These are phyloP conservation scores for Microcyclospora tardicrescens DNA, from an alignment of 2,329 filamentous ascomycete species.

Conservation along the genomic window DNA sequence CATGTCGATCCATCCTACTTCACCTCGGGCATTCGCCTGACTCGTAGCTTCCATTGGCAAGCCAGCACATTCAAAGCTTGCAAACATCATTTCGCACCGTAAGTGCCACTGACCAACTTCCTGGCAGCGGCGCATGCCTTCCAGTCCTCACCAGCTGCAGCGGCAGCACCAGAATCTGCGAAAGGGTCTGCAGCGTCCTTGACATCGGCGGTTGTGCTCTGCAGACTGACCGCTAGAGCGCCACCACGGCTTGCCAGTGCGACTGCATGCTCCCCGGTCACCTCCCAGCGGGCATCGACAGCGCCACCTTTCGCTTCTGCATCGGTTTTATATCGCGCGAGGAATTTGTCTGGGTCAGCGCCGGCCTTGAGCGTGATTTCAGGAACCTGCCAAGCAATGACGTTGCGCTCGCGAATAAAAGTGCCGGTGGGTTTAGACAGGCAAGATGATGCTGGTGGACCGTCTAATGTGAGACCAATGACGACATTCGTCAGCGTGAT, in stretches of 20 bases:
- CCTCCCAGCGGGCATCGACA: conserved; percentile 75
- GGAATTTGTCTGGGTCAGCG: conserved; percentile 54
- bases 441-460: conserved; percentile 49
- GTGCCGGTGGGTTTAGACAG: conserved; percentile 71
- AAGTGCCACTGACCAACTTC: conserved; percentile 64
- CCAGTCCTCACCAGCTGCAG: conserved; percentile 40
- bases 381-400: conserved; percentile 70
- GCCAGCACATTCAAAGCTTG: too few relatives aligned
- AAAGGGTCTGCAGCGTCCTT: conserved; percentile 51
- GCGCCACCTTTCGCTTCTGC: conserved; percentile 57
- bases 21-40: too few relatives aligned
- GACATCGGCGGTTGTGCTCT: conserved; percentile 27
- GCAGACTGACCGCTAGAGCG: conserved; percentile 45
- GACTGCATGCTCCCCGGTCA: conserved; percentile 37
- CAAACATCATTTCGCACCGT: conserved; percentile 25
- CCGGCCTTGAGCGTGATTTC: conserved; percentile 55
- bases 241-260: conserved; percentile 35
- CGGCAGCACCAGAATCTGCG: conserved; percentile 44
- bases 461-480: conserved; percentile 57
- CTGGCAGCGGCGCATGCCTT: conserved; percentile 50
- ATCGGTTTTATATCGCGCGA: conserved; percentile 70
- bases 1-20: too few relatives aligned
- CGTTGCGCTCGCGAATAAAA: conserved; percentile 60
- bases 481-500: conserved; percentile 61
- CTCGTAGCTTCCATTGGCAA: too few relatives aligned